phyloP scores from a whole-genome alignment of 208 protist genomes.

The Crithidia sp. region DNA sequence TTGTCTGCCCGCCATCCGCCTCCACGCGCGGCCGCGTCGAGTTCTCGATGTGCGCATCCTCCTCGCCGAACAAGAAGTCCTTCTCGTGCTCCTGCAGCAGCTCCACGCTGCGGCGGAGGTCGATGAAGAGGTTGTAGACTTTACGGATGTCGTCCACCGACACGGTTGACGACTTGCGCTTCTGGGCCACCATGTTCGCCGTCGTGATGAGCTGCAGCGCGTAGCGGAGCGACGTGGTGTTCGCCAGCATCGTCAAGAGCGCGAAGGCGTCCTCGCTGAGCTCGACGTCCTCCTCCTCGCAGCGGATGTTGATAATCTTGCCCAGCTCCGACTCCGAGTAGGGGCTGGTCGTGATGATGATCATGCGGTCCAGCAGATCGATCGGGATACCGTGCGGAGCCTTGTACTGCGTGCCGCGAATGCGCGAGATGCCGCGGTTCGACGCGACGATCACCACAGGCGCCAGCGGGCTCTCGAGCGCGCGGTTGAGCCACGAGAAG shows the following conservation, averaged over 20 bases:
- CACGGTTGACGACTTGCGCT: conserved; percentile 94
- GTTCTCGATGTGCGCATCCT: conserved; percentile 75
- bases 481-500: conserved; percentile 99
- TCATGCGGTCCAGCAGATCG: conserved; percentile 98
- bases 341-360: conserved; percentile 99
- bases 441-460: conserved; percentile 99
- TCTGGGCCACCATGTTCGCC: conserved; percentile 94
- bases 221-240: conserved; percentile 98
- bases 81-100: conserved; percentile 91
- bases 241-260: conserved; percentile 96
- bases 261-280: conserved; percentile 96
- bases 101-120: conserved; percentile 94
- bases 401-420: conserved; percentile 98
- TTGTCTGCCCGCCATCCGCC: conserved; percentile 30
- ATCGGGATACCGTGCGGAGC: conserved; percentile 99
- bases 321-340: conserved; percentile 96
- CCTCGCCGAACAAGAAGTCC: conserved; percentile 92
- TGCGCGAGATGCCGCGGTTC: conserved; percentile 99
- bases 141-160: conserved; percentile 96
- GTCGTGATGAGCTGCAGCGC: conserved; percentile 99
- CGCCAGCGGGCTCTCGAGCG: conserved; percentile 98
- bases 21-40: conserved; percentile 44
- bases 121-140: conserved; percentile 98
- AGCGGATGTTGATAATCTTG: conserved; percentile 97
- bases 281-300: conserved; percentile 99